Base-by-base conservation (phyloP, 352 stramenopile genomes). In the Pythium insidiosum region DNA sequence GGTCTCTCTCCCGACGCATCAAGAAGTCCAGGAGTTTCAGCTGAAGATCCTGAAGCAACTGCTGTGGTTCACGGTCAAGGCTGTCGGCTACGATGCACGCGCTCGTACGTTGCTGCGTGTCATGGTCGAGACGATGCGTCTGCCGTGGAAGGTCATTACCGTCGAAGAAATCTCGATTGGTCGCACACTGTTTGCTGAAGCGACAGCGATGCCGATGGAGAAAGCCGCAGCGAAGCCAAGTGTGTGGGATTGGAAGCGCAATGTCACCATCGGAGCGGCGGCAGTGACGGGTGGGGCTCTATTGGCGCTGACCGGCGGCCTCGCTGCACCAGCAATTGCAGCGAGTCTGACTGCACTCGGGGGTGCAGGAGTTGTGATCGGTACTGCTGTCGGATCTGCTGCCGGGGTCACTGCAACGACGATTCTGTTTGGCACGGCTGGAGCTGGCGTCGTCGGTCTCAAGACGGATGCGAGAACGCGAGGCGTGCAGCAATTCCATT, bases 241-340 rank as follows among this genome's bases (percentile, higher is more conserved):
- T 20, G 42, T 85, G 6, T 79, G 68, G 58, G 78, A 93, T 55
- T 89, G 75, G 80, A 89, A 86, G 56, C 69, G 80, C 11, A 89
- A 93, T 42, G 66, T 53, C 0, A 63, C 54, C 2, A 93, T 93
- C 46, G 80, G 77, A 5, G 73, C 65, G 0, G 80, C 80, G 0
- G 75, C 77, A 2, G 64, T 93, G 15, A 74, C 77, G 0, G 80
- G 80, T 22, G 80, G 80, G 1, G 76, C 78, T 1, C 45, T 93
- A 26, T 53, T 93, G 6, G 80, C 80, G 0, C 50, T 93, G 33
- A 93, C 80, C 0, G 80, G 80, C 12, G 80, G 77, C 0, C 13
- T 90, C 1, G 77, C 69, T 0, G 68, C 69, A 5, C 75, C 80
- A 5, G 63, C 63, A 0, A 84, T 93, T 51, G 77, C 71, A 2